These are phyloP conservation scores for Ploettnerulaceae sp. DNA, from an alignment of 2,329 filamentous ascomycete genomes.

Conservation along the genomic window DNA sequence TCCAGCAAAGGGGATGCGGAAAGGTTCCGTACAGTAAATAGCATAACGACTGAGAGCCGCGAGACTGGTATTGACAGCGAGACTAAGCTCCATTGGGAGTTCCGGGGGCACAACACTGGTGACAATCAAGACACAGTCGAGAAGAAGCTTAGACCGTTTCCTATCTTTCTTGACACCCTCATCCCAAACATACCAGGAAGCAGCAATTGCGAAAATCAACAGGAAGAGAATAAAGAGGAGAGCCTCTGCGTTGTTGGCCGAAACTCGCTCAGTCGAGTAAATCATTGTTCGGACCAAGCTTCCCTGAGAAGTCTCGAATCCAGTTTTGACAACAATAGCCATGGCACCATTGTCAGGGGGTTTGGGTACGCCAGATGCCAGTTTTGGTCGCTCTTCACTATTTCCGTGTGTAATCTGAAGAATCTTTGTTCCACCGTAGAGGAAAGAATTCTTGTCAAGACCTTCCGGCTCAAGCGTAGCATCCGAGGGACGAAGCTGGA, in stretches of 20 bases:
- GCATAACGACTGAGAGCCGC: conserved; percentile 91
- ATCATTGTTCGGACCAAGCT: conserved; percentile 99
- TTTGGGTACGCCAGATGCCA: conserved; percentile 71
- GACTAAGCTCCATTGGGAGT: conserved; percentile 93
- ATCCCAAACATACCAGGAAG: conserved; percentile 98
- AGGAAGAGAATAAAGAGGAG: conserved; percentile 97
- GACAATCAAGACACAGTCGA: conserved; percentile 96
- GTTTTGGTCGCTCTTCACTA: conserved; percentile 64
- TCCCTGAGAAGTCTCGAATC: conserved; percentile 97
- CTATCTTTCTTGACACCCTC: conserved; percentile 92
- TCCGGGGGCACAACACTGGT: conserved; percentile 98
- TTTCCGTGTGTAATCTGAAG: conserved; percentile 89
- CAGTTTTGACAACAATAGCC: conserved; percentile 93
- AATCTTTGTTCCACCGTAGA: conserved; percentile 97
- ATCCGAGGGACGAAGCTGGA: conserved; percentile 82
- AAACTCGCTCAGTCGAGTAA: conserved; percentile 96
- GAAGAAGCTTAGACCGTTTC: conserved; percentile 92
- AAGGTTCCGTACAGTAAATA: conserved; percentile 98
- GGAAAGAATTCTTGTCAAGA: conserved; percentile 92
- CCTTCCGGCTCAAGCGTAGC: conserved; percentile 80
- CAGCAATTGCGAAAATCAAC: conserved; percentile 90
- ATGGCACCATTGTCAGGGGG: conserved; percentile 91
- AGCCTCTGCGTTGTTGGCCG: conserved; percentile 95
- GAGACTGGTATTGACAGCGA: conserved; percentile 96
- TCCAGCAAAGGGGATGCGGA: conserved; percentile 94